Base-by-base conservation (phyloP, 768 basidiomycete genomes). In the Hygrophorus pudorinus region DNA sequence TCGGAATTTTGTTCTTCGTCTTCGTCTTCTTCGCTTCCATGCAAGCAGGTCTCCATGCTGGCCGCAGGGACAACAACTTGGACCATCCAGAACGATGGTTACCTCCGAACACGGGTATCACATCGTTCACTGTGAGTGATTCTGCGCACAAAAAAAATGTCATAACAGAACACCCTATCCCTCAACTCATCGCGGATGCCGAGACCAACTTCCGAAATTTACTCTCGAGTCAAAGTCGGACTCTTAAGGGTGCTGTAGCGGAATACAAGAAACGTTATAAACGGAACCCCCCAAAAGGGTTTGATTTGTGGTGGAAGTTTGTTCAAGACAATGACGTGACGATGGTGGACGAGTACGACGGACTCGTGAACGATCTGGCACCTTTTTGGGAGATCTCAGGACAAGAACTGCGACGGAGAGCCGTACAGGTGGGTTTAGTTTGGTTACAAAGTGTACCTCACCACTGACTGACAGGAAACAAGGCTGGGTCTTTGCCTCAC, bases 311-410 rank as follows among this genome's bases (percentile, higher is more conserved):
- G 94, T 94, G 80, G 76, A 57, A 62, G 36, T 97, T 90, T 60
- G 85, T 82, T 11, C 65, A 73, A 59, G 67, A 77, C 45, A 75
- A 89, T 60, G 64, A 75, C 5, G 81, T 87, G 38, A 76, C 79
- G 53, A 77, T 98, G 63, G 68, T 85, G 4, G 94, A 98, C 60
- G 94, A 98, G 58, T 97, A 90, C 54, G 88, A 89, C 47, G 72
- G 74, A 4, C 70, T 94, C n/a, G 56, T 75, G 28, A 68, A 72
- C 42, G 94, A 98, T 58, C 63, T 99, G 40, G 76, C 72, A 17
- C 92, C 93, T 1, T 98, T 92, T 60, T 90, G 85, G 81, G 60
- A 71, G 6, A 56, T 96, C 30, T 67, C 73, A 5, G 83, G 85
- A 0, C 72, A 69, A 44, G 88, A 94, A 57, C 56, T 96, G 30